Evolutionary conservation across 2,329 filamentous ascomycete genomes (phyloP).

Genomic region (Fusarium anguioides): DNA sequence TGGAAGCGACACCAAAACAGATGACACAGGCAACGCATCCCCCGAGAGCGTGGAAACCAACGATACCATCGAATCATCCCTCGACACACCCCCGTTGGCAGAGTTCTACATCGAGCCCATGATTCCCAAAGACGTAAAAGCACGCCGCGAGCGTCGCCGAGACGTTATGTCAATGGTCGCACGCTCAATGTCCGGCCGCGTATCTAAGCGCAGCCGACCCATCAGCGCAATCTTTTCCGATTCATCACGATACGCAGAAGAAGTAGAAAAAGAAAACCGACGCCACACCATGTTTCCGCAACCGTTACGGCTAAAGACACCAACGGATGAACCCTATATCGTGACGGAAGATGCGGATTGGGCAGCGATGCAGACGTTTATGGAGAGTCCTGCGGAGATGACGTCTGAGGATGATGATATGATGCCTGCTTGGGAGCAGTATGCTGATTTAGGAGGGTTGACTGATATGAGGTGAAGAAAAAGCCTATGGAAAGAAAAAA

Average conservation of each 20-base stretch:
- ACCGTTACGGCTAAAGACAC: slow-evolving; percentile 36
- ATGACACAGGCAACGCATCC: slow-evolving; percentile 29
- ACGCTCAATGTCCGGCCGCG: slow-evolving; percentile 40
- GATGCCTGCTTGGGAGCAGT: slow-evolving; percentile 59
- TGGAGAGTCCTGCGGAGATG: slow-evolving; percentile 42
- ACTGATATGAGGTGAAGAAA: slow-evolving; percentile 51
- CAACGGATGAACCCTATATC: slow-evolving; percentile 43
- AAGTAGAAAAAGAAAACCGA: slow-evolving; percentile 43
- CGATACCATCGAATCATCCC: slow-evolving; percentile 44
- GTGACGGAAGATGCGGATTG: slow-evolving; percentile 50
- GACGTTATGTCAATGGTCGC: slow-evolving; percentile 46
- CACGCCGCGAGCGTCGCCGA: slow-evolving; percentile 45
- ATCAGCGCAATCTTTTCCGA: slow-evolving; percentile 46
- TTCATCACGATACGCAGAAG: slow-evolving; percentile 42
- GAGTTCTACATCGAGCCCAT: slow-evolving; percentile 31
- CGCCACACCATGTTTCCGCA: slow-evolving; percentile 45
- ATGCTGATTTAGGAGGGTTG: slow-evolving; percentile 58
- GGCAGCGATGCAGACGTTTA: slow-evolving; percentile 52
- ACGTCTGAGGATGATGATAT: slow-evolving; percentile 37
- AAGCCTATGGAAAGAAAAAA: neutral
- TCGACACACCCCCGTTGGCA: slow-evolving; percentile 36
- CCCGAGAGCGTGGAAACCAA: slow-evolving; percentile 42
- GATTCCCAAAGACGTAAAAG: slow-evolving; percentile 34
- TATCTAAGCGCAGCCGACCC: slow-evolving; percentile 43
- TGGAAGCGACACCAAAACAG: slow-evolving; percentile 37